These are phyloP conservation scores for Capronia epimyces DNA, from an alignment of 2,329 filamentous ascomycete genomes.

Conservation along the genomic window DNA sequence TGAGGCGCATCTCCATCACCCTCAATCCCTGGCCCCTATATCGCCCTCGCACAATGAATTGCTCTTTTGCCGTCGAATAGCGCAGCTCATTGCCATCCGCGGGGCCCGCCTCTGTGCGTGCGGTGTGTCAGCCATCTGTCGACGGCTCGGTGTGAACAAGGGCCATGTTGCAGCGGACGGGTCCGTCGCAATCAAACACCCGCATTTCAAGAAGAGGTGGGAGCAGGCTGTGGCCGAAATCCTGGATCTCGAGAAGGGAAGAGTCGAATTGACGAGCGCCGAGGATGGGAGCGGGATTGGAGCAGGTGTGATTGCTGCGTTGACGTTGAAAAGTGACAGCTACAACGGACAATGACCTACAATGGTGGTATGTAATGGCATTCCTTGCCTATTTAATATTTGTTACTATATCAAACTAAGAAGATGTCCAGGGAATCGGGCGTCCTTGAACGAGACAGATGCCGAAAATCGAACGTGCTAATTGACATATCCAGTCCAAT, in stretches of 20 bases:
- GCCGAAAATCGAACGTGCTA: no score
- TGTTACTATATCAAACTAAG: no score
- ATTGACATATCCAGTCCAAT: no score
- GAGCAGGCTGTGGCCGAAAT: conserved; percentile 38
- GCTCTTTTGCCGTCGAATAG: conserved; percentile 63
- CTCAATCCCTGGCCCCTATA: neutral
- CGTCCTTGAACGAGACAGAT: no score
- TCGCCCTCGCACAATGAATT: conserved; percentile 5
- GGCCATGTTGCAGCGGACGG: conserved; percentile 84
- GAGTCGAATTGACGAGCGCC: conserved; percentile 37
- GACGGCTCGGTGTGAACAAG: conserved; percentile 80
- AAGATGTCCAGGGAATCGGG: no score
- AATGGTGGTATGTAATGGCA: neutral
- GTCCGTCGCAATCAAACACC: conserved; percentile 39
- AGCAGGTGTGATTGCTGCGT: conserved; percentile 35
- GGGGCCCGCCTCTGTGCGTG: conserved; percentile 88
- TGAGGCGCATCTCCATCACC: neutral
- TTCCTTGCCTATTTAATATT: no score
- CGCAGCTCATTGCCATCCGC: conserved; percentile 90
- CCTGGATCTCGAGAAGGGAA: conserved; percentile 33
- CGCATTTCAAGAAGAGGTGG: conserved; percentile 40
- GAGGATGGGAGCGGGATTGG: conserved; percentile 41
- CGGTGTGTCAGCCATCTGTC: conserved; percentile 91
- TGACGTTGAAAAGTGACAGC: conserved; percentile 29
- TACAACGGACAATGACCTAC: neutral